Percentiles rank a stretch among this genome's conserved stretches.
Evolutionary conservation across 495 filamentous ascomycete species (phyloP).

Genomic region (Aspergillus incahuasiensis): DNA sequence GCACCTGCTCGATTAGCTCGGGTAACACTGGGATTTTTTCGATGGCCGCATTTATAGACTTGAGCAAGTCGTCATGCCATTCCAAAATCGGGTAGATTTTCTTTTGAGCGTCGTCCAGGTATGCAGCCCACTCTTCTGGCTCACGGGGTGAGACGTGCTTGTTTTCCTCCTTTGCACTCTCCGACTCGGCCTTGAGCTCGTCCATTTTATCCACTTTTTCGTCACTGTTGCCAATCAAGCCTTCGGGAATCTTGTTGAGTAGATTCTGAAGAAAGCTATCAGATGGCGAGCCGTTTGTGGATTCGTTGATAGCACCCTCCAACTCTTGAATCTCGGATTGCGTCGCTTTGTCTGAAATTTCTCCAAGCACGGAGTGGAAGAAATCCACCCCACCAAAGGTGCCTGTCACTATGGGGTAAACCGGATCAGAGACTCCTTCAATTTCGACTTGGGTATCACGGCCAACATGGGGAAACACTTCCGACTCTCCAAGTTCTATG

Average conservation of each 20-base stretch:
- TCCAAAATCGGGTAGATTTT: conserved; percentile 82
- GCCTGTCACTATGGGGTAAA: conserved; percentile 80
- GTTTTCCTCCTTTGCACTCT: conserved; percentile 44
- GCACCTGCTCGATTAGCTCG: conserved; percentile 71
- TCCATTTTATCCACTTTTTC: conserved; percentile 58
- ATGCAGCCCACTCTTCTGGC: conserved; percentile 68
- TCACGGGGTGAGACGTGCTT: conserved; percentile 63
- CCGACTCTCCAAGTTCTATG: conserved; percentile 73
- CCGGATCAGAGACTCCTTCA: conserved; percentile 53
- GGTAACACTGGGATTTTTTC: conserved; percentile 76
- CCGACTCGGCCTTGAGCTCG: conserved; percentile 63
- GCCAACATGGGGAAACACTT: conserved; percentile 83
- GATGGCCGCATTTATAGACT: conserved; percentile 68
- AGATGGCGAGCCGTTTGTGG: conserved; percentile 41
- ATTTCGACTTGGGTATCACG: conserved; percentile 61
- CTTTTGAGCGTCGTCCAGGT: conserved; percentile 60
- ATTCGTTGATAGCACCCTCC: conserved; percentile 65
- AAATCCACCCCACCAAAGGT: conserved; percentile 90
- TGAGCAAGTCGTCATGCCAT: conserved; percentile 83
- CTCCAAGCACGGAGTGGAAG: conserved; percentile 82
- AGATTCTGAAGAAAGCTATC: conserved; percentile 69
- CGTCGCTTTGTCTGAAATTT: conserved; percentile 80
- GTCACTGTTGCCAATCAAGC: conserved; percentile 65
- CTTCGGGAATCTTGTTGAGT: conserved; percentile 70
- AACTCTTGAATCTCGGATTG: conserved; percentile 83